A percentile compares a stretch with the other conserved stretches of the same genome.
Conservation (phyloP, 2,329 filamentous ascomycete genomes). For the Ophiostoma populinum region DNA sequence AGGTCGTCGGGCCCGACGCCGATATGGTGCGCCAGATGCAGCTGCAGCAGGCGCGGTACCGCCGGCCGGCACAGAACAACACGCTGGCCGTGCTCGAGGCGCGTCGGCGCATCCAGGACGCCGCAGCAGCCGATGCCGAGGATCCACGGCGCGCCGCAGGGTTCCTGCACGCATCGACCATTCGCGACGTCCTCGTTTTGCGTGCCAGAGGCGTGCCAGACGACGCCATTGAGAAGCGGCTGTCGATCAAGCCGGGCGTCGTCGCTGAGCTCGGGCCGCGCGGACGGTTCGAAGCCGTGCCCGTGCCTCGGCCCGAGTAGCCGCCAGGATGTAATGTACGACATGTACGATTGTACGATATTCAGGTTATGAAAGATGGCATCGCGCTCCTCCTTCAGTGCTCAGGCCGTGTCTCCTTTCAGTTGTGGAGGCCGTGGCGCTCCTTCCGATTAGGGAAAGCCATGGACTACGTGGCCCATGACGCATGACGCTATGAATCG, state of each 20-base stretch:
- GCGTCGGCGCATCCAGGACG: conserved; percentile 25
- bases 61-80: conserved; percentile 21
- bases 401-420: no score
- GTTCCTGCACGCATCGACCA: conserved; percentile 29
- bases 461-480: no score
- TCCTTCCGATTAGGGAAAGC: no score
- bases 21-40: conserved; percentile 10
- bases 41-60: conserved; percentile 5
- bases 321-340: background rate
- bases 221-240: conserved; percentile 26
- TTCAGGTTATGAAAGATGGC: no score
- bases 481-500: no score
- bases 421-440: no score
- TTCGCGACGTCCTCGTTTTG: conserved; percentile 29
- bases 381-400: no score
- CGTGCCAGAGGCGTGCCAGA: conserved; percentile 22
- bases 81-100: conserved; percentile 33
- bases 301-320: background rate
- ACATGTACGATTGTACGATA: background rate
- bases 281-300: conserved; percentile 23
- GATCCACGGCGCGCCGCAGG: background rate
- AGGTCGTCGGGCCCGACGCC: conserved; percentile 4
- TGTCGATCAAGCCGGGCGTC: conserved; percentile 28
- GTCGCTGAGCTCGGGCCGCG: conserved; percentile 26
- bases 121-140: conserved; percentile 24